Evolutionary conservation across 768 basidiomycete genomes (phyloP).

Genomic region (Suillus paluster): DNA sequence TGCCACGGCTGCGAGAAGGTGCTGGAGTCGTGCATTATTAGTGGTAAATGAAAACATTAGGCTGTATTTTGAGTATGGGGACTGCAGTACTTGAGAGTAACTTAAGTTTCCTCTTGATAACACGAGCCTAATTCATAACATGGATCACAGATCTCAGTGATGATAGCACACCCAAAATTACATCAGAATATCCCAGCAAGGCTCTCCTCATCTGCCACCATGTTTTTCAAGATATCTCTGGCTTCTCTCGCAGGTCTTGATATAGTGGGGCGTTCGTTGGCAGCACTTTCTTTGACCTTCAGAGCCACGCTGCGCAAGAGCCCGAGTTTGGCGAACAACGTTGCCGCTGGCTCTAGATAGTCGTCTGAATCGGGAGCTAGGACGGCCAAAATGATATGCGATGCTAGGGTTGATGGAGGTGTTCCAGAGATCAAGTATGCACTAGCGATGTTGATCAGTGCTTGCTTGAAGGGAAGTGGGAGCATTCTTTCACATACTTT

Average conservation of each 20-base stretch:
- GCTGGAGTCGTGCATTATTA: too few relatives aligned
- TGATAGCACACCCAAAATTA: neutral
- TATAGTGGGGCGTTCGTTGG: slow-evolving; percentile 70
- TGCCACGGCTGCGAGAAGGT: too few relatives aligned
- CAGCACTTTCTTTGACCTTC: slow-evolving; percentile 72
- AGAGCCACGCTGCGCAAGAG: slow-evolving; percentile 66
- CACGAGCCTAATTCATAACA: neutral
- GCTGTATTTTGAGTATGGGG: too few relatives aligned
- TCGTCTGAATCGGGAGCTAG: slow-evolving; percentile 52
- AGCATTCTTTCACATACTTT: slow-evolving; percentile 51
- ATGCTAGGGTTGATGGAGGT: slow-evolving; percentile 63
- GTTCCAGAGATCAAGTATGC: slow-evolving; percentile 70
- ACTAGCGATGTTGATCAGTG: slow-evolving; percentile 38
- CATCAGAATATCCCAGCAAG: slow-evolving; percentile 32
- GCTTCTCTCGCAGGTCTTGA: slow-evolving; percentile 85
- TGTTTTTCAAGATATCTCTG: slow-evolving; percentile 62
- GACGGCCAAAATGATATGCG: slow-evolving; percentile 61
- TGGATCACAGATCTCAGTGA: neutral
- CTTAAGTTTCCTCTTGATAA: neutral
- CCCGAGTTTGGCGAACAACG: slow-evolving; percentile 67
- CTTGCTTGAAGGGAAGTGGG: slow-evolving; percentile 1
- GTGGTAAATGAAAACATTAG: too few relatives aligned
- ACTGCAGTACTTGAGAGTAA: too few relatives aligned
- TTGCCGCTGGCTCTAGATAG: slow-evolving; percentile 23
- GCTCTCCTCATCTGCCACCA: slow-evolving; percentile 28